These are phyloP conservation scores for Zygotorulaspora danielsina DNA, from an alignment of 805 yeast species.

Conservation along the genomic window DNA sequence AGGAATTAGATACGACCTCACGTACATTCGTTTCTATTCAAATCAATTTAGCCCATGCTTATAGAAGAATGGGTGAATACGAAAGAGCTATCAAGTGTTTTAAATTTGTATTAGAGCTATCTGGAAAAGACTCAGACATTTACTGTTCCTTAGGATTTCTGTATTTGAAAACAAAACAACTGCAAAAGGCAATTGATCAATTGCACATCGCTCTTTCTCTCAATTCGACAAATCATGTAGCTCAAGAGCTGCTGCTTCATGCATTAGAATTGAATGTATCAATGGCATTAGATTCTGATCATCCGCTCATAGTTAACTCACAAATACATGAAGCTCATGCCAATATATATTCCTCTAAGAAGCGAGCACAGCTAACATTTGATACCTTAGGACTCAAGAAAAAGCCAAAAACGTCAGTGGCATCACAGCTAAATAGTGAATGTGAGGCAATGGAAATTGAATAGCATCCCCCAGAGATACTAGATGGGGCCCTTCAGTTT, in stretches of 20 bases:
- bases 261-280: constrained; percentile 61
- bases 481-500: not conserved
- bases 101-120: constrained; percentile 63
- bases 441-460: constrained; percentile 26
- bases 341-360: constrained; percentile 9
- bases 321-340: constrained; percentile 15
- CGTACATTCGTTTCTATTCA: constrained; percentile 82
- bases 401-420: constrained; percentile 9
- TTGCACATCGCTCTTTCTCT: constrained; percentile 80
- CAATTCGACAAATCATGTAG: constrained; percentile 76
- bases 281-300: constrained; percentile 27
- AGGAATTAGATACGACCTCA: constrained; percentile 67
- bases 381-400: constrained; percentile 11
- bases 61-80: constrained; percentile 57
- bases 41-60: constrained; percentile 84
- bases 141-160: constrained; percentile 83
- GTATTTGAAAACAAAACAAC: constrained; percentile 62
- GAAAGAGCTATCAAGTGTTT: constrained; percentile 72
- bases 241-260: constrained; percentile 71
- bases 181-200: constrained; percentile 63
- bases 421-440: constrained; percentile 9
- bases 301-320: constrained; percentile 29
- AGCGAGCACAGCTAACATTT: constrained; percentile 13
- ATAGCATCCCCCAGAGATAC: too few species aligned
- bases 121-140: constrained; percentile 68